Percentiles rank a stretch among this genome's conserved stretches.
Evolutionary conservation across 352 stramenopile species (phyloP).

Genomic region (Phytophthora colocasiae): DNA sequence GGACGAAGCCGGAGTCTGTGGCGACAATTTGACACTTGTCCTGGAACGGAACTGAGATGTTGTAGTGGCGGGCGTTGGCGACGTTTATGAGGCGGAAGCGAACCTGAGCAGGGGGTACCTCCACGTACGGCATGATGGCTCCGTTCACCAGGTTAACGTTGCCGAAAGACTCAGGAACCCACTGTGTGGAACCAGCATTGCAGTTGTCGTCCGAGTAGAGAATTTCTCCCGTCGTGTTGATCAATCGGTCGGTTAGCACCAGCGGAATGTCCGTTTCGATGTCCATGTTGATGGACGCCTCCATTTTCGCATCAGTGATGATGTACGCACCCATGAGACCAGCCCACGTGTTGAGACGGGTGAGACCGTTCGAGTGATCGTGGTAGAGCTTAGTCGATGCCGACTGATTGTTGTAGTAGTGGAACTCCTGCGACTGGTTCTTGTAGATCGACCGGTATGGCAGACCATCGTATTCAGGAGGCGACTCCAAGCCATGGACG

Average conservation of each 20-base stretch:
- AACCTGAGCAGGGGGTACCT: slow-evolving; percentile 67
- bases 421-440: slow-evolving; percentile 55
- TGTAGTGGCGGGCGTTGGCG: slow-evolving; percentile 82
- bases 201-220: slow-evolving; percentile 67
- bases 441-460: slow-evolving; percentile 59
- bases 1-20: slow-evolving; percentile 70
- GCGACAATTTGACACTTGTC: slow-evolving; percentile 70
- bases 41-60: slow-evolving; percentile 72
- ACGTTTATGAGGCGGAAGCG: slow-evolving; percentile 71
- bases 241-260: slow-evolving; percentile 48
- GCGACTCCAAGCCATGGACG: slow-evolving; percentile 60
- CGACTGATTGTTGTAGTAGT: slow-evolving; percentile 70
- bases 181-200: slow-evolving; percentile 40
- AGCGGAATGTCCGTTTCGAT: slow-evolving; percentile 65
- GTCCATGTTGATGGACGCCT: slow-evolving; percentile 54
- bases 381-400: slow-evolving; percentile 67
- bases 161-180: slow-evolving; percentile 66
- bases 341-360: slow-evolving; percentile 66
- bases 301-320: slow-evolving; percentile 48
- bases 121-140: slow-evolving; percentile 70
- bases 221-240: slow-evolving; percentile 48
- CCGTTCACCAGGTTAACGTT: slow-evolving; percentile 65
- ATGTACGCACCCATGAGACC: slow-evolving; percentile 64
- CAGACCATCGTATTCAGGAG: slow-evolving; percentile 54
- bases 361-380: slow-evolving; percentile 63